phyloP scores from a whole-genome alignment of 2,329 filamentous ascomycete species.

The Zelopaecilomyces penicillatus region DNA sequence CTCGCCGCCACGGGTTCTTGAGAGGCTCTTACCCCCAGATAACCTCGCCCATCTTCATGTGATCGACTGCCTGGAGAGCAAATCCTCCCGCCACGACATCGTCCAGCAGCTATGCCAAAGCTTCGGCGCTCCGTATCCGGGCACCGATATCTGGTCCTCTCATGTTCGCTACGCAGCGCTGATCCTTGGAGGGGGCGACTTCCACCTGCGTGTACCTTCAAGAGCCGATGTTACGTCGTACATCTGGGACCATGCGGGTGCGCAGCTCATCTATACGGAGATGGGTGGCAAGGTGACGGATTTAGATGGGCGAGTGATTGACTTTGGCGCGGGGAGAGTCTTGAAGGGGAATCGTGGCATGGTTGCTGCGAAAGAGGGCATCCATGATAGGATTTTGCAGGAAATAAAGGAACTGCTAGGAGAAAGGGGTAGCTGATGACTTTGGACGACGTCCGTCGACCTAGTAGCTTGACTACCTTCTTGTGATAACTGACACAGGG shows the following conservation, averaged over 20 bases:
- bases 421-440: background rate
- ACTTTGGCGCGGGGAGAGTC: slow-evolving; percentile 28
- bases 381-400: slow-evolving; percentile 34
- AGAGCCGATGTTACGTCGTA: slow-evolving; percentile 16
- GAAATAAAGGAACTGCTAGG: slow-evolving; percentile 12
- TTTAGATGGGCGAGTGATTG: slow-evolving; percentile 26
- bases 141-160: slow-evolving; percentile 31
- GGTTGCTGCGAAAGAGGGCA: slow-evolving; percentile 34
- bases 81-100: slow-evolving; percentile 24
- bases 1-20: slow-evolving; percentile 7
- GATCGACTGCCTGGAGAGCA: slow-evolving; percentile 25
- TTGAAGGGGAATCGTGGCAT: slow-evolving; percentile 26
- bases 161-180: slow-evolving; percentile 31
- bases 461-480: too few relatives aligned
- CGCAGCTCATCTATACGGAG: slow-evolving; percentile 49
- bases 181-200: slow-evolving; percentile 27
- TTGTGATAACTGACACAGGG: too few relatives aligned
- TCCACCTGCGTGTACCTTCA: slow-evolving; percentile 24
- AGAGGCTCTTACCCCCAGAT: slow-evolving; percentile 12
- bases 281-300: slow-evolving; percentile 47
- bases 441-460: background rate
- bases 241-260: slow-evolving; percentile 49
- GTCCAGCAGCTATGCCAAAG: slow-evolving; percentile 18
- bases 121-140: slow-evolving; percentile 25
- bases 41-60: slow-evolving; percentile 20